phyloP scores from a whole-genome alignment of 2,329 filamentous ascomycete species.

The Cadophora sp. region DNA sequence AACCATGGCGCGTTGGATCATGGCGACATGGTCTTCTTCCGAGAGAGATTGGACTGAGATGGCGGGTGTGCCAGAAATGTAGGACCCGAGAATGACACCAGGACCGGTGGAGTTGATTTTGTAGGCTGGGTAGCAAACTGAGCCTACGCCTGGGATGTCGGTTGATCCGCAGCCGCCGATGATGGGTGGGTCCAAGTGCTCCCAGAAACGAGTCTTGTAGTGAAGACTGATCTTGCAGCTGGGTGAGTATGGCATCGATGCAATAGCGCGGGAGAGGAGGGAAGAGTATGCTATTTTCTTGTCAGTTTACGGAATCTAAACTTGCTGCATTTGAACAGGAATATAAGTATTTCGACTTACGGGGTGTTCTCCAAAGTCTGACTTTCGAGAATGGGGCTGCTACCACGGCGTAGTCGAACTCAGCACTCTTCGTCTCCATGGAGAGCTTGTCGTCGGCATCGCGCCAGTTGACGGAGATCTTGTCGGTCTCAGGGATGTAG shows the following conservation, averaged over 20 bases:
- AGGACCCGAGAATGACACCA: constrained; percentile 67
- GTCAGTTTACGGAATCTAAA: not conserved
- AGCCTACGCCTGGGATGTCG: constrained; percentile 67
- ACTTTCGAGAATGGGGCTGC: constrained; percentile 44
- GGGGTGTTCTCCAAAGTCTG: constrained; percentile 32
- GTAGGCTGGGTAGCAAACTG: constrained; percentile 72
- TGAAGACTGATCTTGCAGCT: constrained; percentile 69
- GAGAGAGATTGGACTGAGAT: constrained; percentile 53
- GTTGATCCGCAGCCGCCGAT: constrained; percentile 57
- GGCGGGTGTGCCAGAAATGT: constrained; percentile 56
- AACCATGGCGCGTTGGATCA: constrained; percentile 69
- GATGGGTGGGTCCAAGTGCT: constrained; percentile 53
- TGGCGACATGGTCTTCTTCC: constrained; percentile 67
- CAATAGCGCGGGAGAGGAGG: constrained; percentile 56
- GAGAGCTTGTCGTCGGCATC: constrained; percentile 13
- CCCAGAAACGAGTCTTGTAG: constrained; percentile 70
- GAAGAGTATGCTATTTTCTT: constrained; percentile 44
- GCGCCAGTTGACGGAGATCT: constrained; percentile 66
- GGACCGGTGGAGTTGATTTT: constrained; percentile 68
- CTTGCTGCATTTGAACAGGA: not conserved
- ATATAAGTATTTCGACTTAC: constrained; percentile 2
- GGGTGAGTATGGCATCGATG: constrained; percentile 52
- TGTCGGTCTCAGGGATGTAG: constrained; percentile 57
- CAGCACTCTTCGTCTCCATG: constrained; percentile 24
- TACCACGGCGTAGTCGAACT: constrained; percentile 39